Conservation (phyloP, 2,329 filamentous ascomycete species). For the Thelonectria rubi region DNA sequence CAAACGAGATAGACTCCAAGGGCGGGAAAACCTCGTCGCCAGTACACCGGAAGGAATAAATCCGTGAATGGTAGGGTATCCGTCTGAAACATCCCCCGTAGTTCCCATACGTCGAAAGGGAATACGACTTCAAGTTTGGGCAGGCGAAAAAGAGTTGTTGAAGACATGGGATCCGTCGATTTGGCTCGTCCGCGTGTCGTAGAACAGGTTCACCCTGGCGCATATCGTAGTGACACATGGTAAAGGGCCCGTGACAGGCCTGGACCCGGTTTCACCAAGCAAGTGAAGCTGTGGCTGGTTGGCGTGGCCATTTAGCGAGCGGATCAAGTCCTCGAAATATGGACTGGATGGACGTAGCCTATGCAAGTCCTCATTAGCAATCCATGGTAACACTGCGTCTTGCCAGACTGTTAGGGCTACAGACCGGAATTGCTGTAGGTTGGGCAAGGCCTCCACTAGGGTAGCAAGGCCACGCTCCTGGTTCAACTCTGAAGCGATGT, state of each 20-base stretch:
- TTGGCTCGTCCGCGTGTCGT: not conserved
- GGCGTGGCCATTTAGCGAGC: not conserved
- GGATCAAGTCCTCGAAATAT: constrained; percentile 3
- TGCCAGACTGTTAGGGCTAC: not conserved
- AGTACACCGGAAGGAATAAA: constrained; percentile 1
- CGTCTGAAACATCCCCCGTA: not conserved
- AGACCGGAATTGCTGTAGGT: not conserved
- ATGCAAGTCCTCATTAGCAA: not conserved
- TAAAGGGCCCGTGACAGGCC: not conserved
- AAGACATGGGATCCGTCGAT: not conserved
- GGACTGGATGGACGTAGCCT: not conserved
- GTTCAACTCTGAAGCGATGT: not conserved
- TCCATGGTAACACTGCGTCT: not conserved
- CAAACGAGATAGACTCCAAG: not conserved
- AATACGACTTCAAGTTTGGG: constrained; percentile 6
- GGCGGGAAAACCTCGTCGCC: not conserved
- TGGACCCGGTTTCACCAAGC: not conserved
- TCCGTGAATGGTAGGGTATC: not conserved
- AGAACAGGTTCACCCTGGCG: not conserved
- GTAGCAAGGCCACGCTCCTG: not conserved
- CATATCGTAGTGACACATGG: constrained; percentile 1
- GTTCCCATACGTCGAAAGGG: not conserved
- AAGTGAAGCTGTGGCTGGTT: constrained; percentile 3
- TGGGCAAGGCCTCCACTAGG: not conserved
- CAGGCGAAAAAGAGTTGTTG: constrained; percentile 6